Conservation (phyloP, 495 filamentous ascomycete species). For the Neurospora discreta region DNA sequence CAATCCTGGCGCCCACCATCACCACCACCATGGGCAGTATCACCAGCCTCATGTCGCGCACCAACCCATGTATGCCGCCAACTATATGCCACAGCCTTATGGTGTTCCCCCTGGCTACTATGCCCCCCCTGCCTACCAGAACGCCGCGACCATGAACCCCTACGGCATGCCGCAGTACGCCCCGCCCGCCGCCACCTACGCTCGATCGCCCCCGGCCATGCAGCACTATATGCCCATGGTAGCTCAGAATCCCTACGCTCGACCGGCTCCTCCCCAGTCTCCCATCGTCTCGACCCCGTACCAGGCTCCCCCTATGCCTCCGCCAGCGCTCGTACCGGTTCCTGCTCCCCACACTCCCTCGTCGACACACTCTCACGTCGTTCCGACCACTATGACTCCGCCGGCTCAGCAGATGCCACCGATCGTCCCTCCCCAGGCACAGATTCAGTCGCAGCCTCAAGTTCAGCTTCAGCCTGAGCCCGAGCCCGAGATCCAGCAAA, state of each 20-base stretch:
- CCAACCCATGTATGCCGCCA: slow-evolving; percentile 28
- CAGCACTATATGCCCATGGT: slow-evolving; percentile 34
- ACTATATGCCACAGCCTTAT: slow-evolving; percentile 24
- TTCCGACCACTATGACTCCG: slow-evolving; percentile 29
- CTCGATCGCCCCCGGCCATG: slow-evolving; percentile 27
- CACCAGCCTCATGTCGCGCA: slow-evolving; percentile 20
- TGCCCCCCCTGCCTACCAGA: slow-evolving; percentile 26
- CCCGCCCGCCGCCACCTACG: slow-evolving; percentile 22
- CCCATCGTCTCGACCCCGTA: slow-evolving; percentile 28
- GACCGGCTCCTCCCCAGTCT: slow-evolving; percentile 28
- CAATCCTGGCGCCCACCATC: slow-evolving; percentile 20
- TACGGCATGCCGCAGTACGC: slow-evolving; percentile 16
- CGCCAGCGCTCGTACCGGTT: slow-evolving; percentile 15
- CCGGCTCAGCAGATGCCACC: slow-evolving; percentile 7
- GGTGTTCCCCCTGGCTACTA: slow-evolving; percentile 21
- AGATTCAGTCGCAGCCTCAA: not conserved
- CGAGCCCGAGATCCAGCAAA: slow-evolving; percentile 4
- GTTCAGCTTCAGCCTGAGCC: slow-evolving; percentile 3
- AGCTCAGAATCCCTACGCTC: slow-evolving; percentile 25
- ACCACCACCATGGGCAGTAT: slow-evolving; percentile 23
- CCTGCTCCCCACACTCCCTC: slow-evolving; percentile 34
- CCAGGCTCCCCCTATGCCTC: slow-evolving; percentile 26
- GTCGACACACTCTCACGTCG: slow-evolving; percentile 28
- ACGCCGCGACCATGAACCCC: slow-evolving; percentile 16
- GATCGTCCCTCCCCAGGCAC: not conserved